These are phyloP conservation scores for Daedaleopsis sinensis DNA, from an alignment of 768 basidiomycete genomes.

Conservation along the genomic window DNA sequence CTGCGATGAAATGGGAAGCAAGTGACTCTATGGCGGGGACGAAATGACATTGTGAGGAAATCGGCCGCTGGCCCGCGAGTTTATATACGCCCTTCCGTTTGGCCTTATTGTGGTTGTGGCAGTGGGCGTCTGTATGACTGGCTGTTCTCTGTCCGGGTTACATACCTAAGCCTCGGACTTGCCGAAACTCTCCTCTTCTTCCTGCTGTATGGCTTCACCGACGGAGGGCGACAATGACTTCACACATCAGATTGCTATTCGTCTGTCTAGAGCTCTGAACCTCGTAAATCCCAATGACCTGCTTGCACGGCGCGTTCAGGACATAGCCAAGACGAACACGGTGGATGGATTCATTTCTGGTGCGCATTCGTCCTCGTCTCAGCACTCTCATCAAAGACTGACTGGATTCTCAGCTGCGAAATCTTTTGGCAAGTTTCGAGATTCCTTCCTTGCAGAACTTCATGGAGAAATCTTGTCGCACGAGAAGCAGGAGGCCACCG, in stretches of 20 bases:
- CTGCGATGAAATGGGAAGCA: slow-evolving; percentile 20
- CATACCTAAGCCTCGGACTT: neutral
- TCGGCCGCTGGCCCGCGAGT: neutral
- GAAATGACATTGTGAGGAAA: slow-evolving; percentile 24
- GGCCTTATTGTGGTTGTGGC: slow-evolving; percentile 12
- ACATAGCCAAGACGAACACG: slow-evolving; percentile 74
- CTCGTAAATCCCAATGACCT: slow-evolving; percentile 81
- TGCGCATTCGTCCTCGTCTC: slow-evolving; percentile 31
- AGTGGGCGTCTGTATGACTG: neutral
- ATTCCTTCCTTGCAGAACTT: slow-evolving; percentile 74
- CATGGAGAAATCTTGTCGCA: slow-evolving; percentile 80
- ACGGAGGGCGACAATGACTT: slow-evolving; percentile 43
- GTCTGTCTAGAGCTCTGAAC: slow-evolving; percentile 82
- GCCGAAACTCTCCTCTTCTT: neutral
- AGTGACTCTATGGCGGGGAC: slow-evolving; percentile 31
- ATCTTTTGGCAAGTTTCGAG: slow-evolving; percentile 86
- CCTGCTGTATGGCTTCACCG: slow-evolving; percentile 20
- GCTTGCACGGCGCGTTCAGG: slow-evolving; percentile 76
- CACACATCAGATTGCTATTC: slow-evolving; percentile 71
- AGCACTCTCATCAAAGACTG: neutral
- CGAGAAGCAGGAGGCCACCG: slow-evolving; percentile 63
- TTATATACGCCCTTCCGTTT: slow-evolving; percentile 13
- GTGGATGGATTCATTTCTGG: slow-evolving; percentile 70
- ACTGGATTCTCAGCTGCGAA: slow-evolving; percentile 56
- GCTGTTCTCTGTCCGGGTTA: no score